Conservation (phyloP, 148 eudicot species). For the Cornus controversa region DNA sequence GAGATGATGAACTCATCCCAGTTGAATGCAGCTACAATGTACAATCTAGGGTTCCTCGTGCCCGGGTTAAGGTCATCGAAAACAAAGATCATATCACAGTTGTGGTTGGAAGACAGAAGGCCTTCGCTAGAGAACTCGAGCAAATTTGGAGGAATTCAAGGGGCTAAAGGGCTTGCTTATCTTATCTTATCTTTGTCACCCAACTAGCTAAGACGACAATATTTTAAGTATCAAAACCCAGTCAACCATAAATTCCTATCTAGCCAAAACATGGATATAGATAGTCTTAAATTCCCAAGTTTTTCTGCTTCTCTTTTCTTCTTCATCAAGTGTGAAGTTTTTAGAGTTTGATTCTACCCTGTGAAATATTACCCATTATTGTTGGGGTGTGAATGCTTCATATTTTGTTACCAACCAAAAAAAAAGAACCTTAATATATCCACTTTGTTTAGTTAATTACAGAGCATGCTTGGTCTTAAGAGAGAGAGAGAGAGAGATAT, state of each 20-base stretch:
- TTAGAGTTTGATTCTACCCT: background rate
- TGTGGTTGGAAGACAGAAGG: slow-evolving; percentile 73
- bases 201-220: background rate
- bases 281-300: background rate
- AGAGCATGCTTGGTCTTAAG: background rate
- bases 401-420: background rate
- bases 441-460: background rate
- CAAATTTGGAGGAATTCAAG: slow-evolving; percentile 54
- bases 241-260: too few species aligned
- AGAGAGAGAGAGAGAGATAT: too few species aligned
- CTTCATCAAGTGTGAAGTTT: slow-evolving; percentile 3
- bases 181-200: too few species aligned
- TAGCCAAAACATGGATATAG: background rate
- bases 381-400: background rate
- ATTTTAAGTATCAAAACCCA: slow-evolving; percentile 2
- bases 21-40: slow-evolving; percentile 76
- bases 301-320: background rate
- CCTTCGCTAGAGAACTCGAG: slow-evolving; percentile 79
- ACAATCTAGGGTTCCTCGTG: slow-evolving; percentile 59
- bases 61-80: slow-evolving; percentile 60
- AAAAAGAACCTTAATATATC: background rate
- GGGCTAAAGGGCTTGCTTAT: background rate
- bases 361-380: slow-evolving; percentile 2
- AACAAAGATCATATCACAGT: slow-evolving; percentile 83
- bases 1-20: slow-evolving; percentile 79